A percentile compares a stretch with the other conserved stretches of the same genome.
Conservation (phyloP, 441 rosid species). For the Melianthus villosus region DNA sequence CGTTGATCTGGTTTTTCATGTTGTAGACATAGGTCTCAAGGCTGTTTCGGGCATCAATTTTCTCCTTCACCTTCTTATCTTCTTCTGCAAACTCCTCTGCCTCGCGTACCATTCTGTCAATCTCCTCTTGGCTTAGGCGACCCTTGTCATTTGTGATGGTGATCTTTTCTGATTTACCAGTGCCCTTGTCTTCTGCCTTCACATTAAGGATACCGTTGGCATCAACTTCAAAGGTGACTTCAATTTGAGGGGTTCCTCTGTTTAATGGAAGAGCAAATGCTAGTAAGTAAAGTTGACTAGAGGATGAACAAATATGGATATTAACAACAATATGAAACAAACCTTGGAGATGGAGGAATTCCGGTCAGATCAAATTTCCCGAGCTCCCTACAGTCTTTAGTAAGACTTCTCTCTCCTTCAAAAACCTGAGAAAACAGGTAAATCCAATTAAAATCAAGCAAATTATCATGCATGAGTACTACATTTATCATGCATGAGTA, state of each 20-base stretch:
- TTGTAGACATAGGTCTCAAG: conserved; percentile 37
- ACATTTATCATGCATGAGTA: no score
- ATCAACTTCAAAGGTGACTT: conserved; percentile 28
- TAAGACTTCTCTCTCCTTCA: conserved; percentile 53
- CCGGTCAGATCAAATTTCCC: conserved; percentile 42
- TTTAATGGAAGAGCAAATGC: no score
- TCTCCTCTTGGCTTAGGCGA: conserved; percentile 41
- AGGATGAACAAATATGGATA: no score
- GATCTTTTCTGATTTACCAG: conserved; percentile 52
- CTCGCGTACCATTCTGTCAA: conserved; percentile 50
- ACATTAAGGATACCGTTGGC: conserved; percentile 41
- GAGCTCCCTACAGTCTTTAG: conserved; percentile 39
- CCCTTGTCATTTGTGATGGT: conserved; percentile 56
- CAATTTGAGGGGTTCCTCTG: no score
- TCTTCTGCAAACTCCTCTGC: conserved; percentile 49
- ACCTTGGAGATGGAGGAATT: conserved; percentile 33
- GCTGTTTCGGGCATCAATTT: conserved; percentile 50
- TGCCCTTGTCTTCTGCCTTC: conserved; percentile 49
- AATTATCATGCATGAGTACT: no score
- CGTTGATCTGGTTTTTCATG: conserved; percentile 48
- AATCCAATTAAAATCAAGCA: no score
- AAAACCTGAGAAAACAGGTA: no score
- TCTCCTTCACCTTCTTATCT: conserved; percentile 51
- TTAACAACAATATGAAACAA: no score
- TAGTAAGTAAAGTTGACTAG: no score